Conservation (phyloP, 257 asterid genomes). For the Solanum boliviense region DNA sequence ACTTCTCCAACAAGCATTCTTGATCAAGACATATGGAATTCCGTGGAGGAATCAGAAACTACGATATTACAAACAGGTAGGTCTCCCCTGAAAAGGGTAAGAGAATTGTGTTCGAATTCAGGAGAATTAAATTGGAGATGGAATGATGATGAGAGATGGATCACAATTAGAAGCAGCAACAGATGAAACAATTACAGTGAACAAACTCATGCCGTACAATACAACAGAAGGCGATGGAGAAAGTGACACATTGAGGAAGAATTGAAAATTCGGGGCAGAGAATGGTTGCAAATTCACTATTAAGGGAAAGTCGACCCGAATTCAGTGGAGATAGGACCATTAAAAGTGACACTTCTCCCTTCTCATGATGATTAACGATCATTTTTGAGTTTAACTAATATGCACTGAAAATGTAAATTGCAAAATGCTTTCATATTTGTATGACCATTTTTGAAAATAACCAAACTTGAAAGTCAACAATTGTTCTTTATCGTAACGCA, state of each 20-base stretch:
- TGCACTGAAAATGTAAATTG: neutral
- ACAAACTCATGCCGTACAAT: neutral
- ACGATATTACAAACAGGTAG: neutral
- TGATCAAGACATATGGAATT: neutral
- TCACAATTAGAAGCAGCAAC: neutral
- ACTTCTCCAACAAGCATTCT: neutral
- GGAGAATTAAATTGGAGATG: neutral
- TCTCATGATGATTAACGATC: neutral
- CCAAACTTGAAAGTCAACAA: no score
- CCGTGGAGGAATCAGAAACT: neutral
- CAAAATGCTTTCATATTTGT: neutral
- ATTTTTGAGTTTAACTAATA: neutral
- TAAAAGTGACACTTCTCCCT: neutral
- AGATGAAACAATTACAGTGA: neutral
- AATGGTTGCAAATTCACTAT: neutral
- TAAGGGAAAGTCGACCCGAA: neutral
- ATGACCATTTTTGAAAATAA: no score
- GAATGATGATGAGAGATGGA: neutral
- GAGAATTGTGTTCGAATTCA: neutral
- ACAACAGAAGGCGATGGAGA: neutral
- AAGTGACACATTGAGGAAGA: neutral
- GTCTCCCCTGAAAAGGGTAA: neutral
- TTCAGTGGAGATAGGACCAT: neutral
- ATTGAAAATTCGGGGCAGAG: neutral
- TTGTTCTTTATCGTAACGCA: no score